These are phyloP conservation scores for Scleroderma citrinum DNA, from an alignment of 768 basidiomycete species.

Conservation along the genomic window DNA sequence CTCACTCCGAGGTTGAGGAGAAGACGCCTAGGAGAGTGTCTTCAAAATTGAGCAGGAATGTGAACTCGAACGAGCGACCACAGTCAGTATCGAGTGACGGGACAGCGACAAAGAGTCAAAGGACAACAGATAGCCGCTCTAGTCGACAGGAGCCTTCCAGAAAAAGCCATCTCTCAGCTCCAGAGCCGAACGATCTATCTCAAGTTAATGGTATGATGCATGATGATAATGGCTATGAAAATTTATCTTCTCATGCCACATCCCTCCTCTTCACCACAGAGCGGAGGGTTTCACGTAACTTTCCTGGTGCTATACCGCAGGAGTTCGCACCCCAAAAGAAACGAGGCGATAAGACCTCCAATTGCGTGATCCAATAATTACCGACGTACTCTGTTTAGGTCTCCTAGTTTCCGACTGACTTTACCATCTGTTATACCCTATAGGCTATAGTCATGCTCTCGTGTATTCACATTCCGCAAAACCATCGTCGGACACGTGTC, in stretches of 20 bases:
- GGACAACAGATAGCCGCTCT: conserved; percentile 44
- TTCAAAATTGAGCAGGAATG: conserved; percentile 34
- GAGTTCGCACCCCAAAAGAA: conserved; percentile 23
- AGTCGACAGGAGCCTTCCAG: conserved; percentile 33
- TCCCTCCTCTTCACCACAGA: not conserved
- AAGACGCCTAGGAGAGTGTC: conserved; percentile 23
- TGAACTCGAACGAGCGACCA: conserved; percentile 40
- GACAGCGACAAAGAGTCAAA: conserved; percentile 52
- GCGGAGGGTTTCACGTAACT: conserved; percentile 3
- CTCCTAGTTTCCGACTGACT: not conserved
- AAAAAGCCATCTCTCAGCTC: conserved; percentile 31
- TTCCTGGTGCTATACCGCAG: conserved; percentile 3
- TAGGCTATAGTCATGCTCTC: not conserved
- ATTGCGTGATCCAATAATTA: conserved; percentile 22
- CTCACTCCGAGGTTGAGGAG: conserved; percentile 14
- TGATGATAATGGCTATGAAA: conserved; percentile 18
- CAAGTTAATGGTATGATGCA: conserved; percentile 7
- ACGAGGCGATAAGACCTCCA: conserved; percentile 22
- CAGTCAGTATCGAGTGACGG: conserved; percentile 55
- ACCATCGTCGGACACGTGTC: not conserved
- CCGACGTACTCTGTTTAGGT: not conserved
- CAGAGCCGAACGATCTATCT: conserved; percentile 23
- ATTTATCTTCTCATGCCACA: conserved; percentile 6
- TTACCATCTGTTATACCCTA: not conserved
- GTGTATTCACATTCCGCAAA: not conserved